Evolutionary conservation across 129 eudicot genomes (phyloP), one percentile per base, ranked within the genome.

Genomic region (Solidago caesia): DNA sequence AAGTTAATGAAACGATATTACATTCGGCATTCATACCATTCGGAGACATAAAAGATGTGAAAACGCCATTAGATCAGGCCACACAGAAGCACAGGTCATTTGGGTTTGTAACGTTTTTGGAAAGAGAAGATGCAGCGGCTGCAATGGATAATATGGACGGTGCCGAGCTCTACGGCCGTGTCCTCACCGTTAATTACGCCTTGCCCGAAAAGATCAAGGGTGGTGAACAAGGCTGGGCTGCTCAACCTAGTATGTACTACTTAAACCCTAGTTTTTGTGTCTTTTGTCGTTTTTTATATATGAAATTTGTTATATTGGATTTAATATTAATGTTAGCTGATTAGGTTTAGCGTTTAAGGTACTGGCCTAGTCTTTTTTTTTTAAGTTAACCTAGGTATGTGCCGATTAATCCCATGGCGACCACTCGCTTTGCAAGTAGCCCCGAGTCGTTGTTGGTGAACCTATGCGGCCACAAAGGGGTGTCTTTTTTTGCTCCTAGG

Each of bases 101-200:
- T 77, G 99, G 97, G 8, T 89, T 91, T 72, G 99, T 91, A 5
- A 94, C 97, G 6, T 94, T 94, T 52, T 78, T 94, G 9, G 99
- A 91, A 65, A 74, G 97, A 57, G 97, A 91, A 29, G 99, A 94
- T 61, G 99, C 99, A 15, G 85, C 96, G 61, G 87, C 99, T 44
- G 99, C 99, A 73, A 94, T 91, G 97, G 97, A 95, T 76, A 95
- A 95, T 48, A 89, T 95, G 97, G 99, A 94, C 64, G 99, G 99
- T 12, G 96, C 99, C 1, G 99, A 94, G 82, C 91, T 94, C 5
- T 94, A 85, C 59, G 99, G 99, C 6, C 93, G 97, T 45, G 99
- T 95, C 2, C 91, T 95, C 62, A 95, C 99, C 51, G 97, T 91
- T 43, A 94, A 94, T 73, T 85, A 94, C 66, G 97, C 99, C 12